Base-by-base conservation (phyloP, 2,329 filamentous ascomycete species). In the Calonectria pseudoturangicola region DNA sequence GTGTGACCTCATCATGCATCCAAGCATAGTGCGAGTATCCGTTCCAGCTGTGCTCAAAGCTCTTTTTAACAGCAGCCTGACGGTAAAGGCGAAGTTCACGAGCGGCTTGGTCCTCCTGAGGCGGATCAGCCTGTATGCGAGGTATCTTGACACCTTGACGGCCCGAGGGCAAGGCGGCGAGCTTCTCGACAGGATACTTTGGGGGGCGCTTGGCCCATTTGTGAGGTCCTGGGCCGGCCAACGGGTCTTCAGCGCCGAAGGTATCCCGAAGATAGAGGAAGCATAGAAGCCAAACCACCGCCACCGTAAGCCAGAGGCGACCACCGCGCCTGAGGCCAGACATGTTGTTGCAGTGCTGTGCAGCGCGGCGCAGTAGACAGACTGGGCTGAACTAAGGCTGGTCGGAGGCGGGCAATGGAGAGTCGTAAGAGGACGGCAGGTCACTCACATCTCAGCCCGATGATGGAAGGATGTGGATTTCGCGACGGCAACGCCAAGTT, bases 11-110 rank as follows among this genome's bases (percentile, higher is more conserved):
- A 80, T 93, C 91, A 67, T 88, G 87, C 79, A 89, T 86, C 91
- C 91, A 93, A 0, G 92, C 92, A 75, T 89, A 81, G 64, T 86
- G 85, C 77, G 88, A 90, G 82, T 93, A 93, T 16, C 88, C 89
- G 10, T 82, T 79, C 90, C 91, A 93, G 72, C 88, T 88, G 77
- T 89, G 89, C 54, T 84, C 73, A 75, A 91, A 91, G 75, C 85
- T 87, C 62, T 85, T 84, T 75, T 85, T 86, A 64, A 92, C 87
- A 27, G 87, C 86, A 16, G 79, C 75, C 56, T 85, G 78, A 28
- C 88, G 84, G 72, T 81, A 76, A 25, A 79, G 70, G 47, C 85
- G 79, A 41, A 86, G 83, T 70, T 82, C 78, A 25, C 74, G 74
- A 39, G 76, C 75, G 12, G 70, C 71, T 10, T 62, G 47, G 65